Conservation (phyloP, 768 basidiomycete species). For the Psilocybe cubensis region DNA sequence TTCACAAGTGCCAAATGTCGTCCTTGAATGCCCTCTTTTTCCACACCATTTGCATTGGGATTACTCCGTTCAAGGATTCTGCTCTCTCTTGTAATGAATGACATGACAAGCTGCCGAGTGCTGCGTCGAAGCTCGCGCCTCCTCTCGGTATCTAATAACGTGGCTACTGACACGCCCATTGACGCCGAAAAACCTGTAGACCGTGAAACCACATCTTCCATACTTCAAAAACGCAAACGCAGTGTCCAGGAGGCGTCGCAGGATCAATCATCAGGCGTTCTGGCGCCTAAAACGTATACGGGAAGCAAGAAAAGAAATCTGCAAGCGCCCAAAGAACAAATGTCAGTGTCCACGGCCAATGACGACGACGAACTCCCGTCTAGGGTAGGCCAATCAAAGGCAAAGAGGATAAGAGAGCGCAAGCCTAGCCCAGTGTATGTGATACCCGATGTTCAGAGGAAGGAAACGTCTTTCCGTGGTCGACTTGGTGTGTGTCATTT, state of each 20-base stretch:
- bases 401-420: neutral
- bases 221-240: slow-evolving; percentile 1
- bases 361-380: neutral
- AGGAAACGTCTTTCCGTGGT: slow-evolving; percentile 72
- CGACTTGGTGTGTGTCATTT: slow-evolving; percentile 45
- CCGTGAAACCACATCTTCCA: neutral
- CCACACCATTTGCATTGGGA: neutral
- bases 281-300: neutral
- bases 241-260: neutral
- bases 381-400: neutral
- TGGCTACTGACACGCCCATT: neutral
- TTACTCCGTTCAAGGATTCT: neutral
- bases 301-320: neutral
- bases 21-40: neutral
- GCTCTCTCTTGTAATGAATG: neutral
- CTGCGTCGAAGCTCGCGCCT: slow-evolving; percentile 6
- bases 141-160: neutral
- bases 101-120: neutral
- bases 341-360: neutral
- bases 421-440: slow-evolving; percentile 55
- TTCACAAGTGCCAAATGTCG: neutral
- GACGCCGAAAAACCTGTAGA: neutral
- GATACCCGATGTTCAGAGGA: slow-evolving; percentile 73
- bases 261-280: neutral
- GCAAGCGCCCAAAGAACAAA: neutral